Evolutionary conservation across 2,329 filamentous ascomycete genomes (phyloP).

Genomic region (Alternaria brassicicola): DNA sequence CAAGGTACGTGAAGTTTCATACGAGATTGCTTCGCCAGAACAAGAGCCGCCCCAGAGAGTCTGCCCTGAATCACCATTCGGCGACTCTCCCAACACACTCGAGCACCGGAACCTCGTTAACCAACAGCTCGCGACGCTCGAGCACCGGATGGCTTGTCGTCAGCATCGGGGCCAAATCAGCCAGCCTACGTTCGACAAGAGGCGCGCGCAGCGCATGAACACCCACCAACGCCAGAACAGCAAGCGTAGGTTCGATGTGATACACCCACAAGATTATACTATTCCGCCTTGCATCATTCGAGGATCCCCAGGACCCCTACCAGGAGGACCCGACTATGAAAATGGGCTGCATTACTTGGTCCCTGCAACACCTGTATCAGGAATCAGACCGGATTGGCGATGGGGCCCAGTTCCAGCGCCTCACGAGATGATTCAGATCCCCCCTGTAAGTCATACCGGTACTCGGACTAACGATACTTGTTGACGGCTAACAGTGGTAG

Average conservation of each 20-base stretch:
- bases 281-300: neutral
- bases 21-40: neutral
- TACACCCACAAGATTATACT: neutral
- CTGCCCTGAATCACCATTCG: neutral
- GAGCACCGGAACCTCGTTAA: slow-evolving; percentile 7
- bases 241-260: neutral
- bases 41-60: neutral
- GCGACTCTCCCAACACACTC: neutral
- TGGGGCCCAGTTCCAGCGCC: neutral
- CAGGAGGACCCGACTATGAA: neutral
- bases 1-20: neutral
- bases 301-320: neutral
- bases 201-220: neutral
- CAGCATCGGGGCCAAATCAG: neutral
- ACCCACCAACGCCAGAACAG: neutral
- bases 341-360: neutral
- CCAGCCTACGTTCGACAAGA: neutral
- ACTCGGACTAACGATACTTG: neutral
- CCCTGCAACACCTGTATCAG: neutral
- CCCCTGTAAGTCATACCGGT: neutral
- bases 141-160: neutral
- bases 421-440: neutral
- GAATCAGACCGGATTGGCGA: too few relatives aligned
- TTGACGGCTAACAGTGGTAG: neutral
- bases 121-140: slow-evolving; percentile 1